Evolutionary conservation across 345 rosid genomes (phyloP).

Genomic region (Populus davidiana): DNA sequence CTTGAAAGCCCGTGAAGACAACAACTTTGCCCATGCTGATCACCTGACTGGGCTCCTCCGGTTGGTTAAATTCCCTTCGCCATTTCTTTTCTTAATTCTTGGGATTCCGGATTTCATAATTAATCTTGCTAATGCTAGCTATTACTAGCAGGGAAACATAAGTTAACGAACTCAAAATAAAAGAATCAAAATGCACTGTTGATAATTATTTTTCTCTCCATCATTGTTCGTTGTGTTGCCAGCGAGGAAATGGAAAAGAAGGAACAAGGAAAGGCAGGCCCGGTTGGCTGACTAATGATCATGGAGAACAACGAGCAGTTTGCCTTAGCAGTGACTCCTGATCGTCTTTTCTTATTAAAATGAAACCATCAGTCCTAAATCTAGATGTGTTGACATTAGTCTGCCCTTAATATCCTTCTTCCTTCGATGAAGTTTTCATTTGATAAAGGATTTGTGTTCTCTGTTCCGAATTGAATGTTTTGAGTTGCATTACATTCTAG

Average conservation of each 20-base stretch:
- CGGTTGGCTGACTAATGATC: not conserved
- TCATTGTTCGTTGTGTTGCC: not conserved
- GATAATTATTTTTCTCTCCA: not conserved
- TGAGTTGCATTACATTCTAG: no score
- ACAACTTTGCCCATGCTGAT: not conserved
- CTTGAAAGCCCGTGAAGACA: not conserved
- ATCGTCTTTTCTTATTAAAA: not conserved
- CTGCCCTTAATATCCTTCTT: not conserved
- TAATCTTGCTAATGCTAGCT: not conserved
- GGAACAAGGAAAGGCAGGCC: not conserved
- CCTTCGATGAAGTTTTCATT: no score
- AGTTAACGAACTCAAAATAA: no score
- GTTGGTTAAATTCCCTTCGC: not conserved
- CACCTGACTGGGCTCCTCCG: not conserved
- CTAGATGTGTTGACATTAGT: not conserved
- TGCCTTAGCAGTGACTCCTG: not conserved
- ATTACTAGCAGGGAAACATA: no score
- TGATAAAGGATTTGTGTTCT: no score
- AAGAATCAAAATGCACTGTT: not conserved
- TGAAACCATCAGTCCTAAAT: not conserved
- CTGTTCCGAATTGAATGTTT: not conserved
- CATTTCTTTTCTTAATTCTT: not conserved
- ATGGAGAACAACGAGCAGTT: not conserved
- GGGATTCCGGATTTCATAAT: not conserved
- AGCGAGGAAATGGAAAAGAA: not conserved